These are phyloP conservation scores for Gyrodon lividus DNA, from an alignment of 768 basidiomycete genomes.

Conservation along the genomic window DNA sequence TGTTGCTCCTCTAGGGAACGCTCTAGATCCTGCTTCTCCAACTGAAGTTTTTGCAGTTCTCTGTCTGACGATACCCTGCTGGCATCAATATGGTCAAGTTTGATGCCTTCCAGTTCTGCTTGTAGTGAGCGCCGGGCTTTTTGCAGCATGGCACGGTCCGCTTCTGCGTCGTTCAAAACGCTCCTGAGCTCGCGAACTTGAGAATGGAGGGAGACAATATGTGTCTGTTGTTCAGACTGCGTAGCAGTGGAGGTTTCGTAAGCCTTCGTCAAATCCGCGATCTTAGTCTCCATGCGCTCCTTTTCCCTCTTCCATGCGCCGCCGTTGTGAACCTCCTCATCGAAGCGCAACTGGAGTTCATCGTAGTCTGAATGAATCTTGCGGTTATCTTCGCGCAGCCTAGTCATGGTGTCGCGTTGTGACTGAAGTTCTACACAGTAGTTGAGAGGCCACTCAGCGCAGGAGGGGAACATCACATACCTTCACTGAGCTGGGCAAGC, in stretches of 20 bases:
- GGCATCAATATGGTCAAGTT: conserved; percentile 69
- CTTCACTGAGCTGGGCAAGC: conserved; percentile 77
- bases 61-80: conserved; percentile 68
- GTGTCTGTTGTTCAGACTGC: conserved; percentile 79
- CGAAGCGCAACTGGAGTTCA: conserved; percentile 68
- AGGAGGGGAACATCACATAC: conserved; percentile 33
- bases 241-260: conserved; percentile 70
- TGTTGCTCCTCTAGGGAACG: conserved; percentile 75
- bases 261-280: conserved; percentile 68
- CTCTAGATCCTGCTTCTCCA: conserved; percentile 82
- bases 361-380: conserved; percentile 76
- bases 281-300: conserved; percentile 83
- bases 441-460: conserved; percentile 6
- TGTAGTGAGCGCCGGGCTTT: conserved; percentile 81
- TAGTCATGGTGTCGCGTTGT: conserved; percentile 72
- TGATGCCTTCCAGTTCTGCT: conserved; percentile 78
- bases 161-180: conserved; percentile 83
- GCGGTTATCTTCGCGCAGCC: conserved; percentile 77
- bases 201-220: conserved; percentile 80
- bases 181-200: conserved; percentile 82
- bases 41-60: conserved; percentile 69
- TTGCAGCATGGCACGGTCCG: conserved; percentile 74
- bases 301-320: conserved; percentile 87
- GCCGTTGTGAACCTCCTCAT: conserved; percentile 76
- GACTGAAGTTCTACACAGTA: conserved; percentile 62